Evolutionary conservation across 73 alveolate species (phyloP).

Genomic region (Symbiodinium natans): DNA sequence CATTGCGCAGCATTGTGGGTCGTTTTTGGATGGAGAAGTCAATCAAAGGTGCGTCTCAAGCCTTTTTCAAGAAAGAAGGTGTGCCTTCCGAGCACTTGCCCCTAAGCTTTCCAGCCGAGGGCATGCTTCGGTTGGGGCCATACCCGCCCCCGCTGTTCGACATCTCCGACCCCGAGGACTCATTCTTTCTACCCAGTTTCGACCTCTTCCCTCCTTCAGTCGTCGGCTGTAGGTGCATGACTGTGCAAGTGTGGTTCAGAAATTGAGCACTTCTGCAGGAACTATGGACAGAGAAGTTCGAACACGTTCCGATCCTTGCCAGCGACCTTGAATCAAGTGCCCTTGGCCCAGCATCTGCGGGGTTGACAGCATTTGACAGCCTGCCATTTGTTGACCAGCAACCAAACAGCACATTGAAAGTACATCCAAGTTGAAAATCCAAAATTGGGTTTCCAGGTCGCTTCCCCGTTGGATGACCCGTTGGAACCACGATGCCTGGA

Average conservation of each 20-base stretch:
- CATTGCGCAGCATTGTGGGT: no score
- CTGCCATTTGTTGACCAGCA: no score
- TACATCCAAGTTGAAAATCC: no score
- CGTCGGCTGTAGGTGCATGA: no score
- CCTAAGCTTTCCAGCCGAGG: neutral
- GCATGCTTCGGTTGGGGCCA: conserved; percentile 93
- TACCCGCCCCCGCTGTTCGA: conserved; percentile 91
- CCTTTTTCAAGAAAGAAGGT: no score
- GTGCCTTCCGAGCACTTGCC: no score
- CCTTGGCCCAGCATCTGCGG: neutral
- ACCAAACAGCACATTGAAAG: no score
- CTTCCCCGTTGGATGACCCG: neutral
- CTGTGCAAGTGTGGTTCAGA: no score
- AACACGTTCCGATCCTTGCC: conserved; percentile 65
- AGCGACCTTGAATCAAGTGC: conserved; percentile 55
- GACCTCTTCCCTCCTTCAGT: no score
- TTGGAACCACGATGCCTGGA: neutral
- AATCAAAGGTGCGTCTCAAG: no score
- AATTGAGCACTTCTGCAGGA: conserved; percentile 15
- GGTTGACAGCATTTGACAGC: no score
- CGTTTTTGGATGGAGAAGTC: no score
- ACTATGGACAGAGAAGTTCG: conserved; percentile 88
- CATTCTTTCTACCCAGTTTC: neutral
- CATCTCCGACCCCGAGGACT: conserved; percentile 76
- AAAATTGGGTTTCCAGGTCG: neutral